Base-by-base conservation (phyloP, 257 asterid genomes). In the Ilex asprella region DNA sequence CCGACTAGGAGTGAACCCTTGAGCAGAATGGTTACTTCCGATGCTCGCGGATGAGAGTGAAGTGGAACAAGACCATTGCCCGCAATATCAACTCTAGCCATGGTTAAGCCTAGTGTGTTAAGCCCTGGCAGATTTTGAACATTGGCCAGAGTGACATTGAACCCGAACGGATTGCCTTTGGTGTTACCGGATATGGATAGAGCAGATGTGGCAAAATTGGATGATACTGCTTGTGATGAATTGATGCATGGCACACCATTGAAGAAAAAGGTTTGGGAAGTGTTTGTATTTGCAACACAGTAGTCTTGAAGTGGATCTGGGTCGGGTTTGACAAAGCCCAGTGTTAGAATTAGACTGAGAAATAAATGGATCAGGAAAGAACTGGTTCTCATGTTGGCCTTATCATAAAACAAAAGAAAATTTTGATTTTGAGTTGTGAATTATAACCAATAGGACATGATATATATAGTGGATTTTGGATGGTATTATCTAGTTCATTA, bases 41-140 rank as follows among this genome's bases (percentile, higher is more conserved):
- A 78, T 6, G 92, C 94, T 70, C 94, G 66, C 2, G 91, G 94
- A 69, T 85, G 96, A 15, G 86, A 71, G 57, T 88, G 94, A 2
- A 78, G 87, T 0, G 96, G 84, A 16, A 85, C 81, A 0, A 87
- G 75, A 0, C 74, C 83, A 8, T 73, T 69, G 0, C 69, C 72
- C 9, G 73, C 89, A 0, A 85, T 69, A 63, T 85, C 92, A 1
- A 75, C 31, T 0, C 95, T 73, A 0, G 84, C 95, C 86, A 85
- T 69, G 77, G 72, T 60, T 67, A 85, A 32, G 10, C 94, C 95
- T 12, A 81, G 70, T 3, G 92, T 83, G 78, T 85, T 88, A 10
- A 77, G 61, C 58, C 91, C 87, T 0, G 84, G 80, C 13, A 67
- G 39, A 35, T 69, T 67, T 0, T 31, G 57, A 31, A 43, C 16